A percentile compares a stretch with the other conserved stretches of the same genome.
These are phyloP conservation scores for Claviceps spartinae DNA, from an alignment of 2,329 filamentous ascomycete genomes.

Conservation along the genomic window DNA sequence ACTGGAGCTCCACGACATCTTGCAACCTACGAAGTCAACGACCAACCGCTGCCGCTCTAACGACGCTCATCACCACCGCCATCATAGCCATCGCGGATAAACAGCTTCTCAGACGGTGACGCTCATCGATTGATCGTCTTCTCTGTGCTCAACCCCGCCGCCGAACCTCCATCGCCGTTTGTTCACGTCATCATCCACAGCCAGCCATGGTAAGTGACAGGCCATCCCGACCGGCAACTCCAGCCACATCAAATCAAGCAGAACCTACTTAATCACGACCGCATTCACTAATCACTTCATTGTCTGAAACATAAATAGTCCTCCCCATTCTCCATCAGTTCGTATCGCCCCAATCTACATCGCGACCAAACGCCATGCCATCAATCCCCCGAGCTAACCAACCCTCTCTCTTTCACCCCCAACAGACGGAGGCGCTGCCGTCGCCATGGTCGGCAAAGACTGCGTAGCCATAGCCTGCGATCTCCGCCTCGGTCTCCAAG, in stretches of 20 bases:
- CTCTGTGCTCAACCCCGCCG: background rate
- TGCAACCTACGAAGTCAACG: constrained; percentile 1
- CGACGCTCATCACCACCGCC: background rate
- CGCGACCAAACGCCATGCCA: background rate
- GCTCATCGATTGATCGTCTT: background rate
- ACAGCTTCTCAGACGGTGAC: background rate
- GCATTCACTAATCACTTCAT: constrained; percentile 15
- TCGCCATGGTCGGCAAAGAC: constrained; percentile 99
- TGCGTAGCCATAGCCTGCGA: constrained; percentile 99
- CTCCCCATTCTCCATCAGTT: constrained; percentile 94
- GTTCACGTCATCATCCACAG: background rate
- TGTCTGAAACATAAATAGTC: constrained; percentile 42
- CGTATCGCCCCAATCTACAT: constrained; percentile 15
- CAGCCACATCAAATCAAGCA: background rate
- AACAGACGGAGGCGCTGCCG: constrained; percentile 75
- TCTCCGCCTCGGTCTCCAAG: constrained; percentile 89
- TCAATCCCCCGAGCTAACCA: constrained; percentile 1
- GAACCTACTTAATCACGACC: background rate
- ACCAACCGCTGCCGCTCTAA: constrained; percentile 4
- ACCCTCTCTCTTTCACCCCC: too few species aligned
- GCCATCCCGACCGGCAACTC: background rate
- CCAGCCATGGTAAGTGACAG: constrained; percentile 1
- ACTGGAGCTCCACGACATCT: constrained; percentile 1
- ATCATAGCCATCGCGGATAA: background rate
- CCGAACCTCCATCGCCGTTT: background rate